phyloP scores from a whole-genome alignment of 352 stramenopile genomes.

The Phytopythium litorale region DNA sequence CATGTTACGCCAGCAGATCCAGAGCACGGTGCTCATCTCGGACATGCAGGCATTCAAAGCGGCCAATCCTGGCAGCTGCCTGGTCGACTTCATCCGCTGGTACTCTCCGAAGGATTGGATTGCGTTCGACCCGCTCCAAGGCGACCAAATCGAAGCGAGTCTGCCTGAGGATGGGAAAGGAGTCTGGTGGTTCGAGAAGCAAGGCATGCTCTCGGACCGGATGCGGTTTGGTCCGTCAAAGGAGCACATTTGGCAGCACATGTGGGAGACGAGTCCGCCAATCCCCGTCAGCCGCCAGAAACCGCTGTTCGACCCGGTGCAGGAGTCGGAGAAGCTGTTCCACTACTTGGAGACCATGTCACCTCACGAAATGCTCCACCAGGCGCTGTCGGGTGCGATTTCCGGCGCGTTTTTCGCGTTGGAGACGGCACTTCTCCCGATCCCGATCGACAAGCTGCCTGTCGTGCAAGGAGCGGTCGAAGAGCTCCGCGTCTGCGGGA shows the following conservation, averaged over 20 bases:
- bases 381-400: slow-evolving; percentile 67
- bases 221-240: slow-evolving; percentile 45
- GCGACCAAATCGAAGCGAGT: slow-evolving; percentile 11
- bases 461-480: slow-evolving; percentile 35
- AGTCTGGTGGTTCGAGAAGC: slow-evolving; percentile 64
- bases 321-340: slow-evolving; percentile 79
- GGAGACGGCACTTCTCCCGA: slow-evolving; percentile 34
- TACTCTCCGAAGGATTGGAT: slow-evolving; percentile 85
- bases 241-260: slow-evolving; percentile 68
- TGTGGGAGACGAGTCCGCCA: slow-evolving; percentile 55
- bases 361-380: slow-evolving; percentile 73
- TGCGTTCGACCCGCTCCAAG: slow-evolving; percentile 25
- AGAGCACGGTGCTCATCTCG: slow-evolving; percentile 65
- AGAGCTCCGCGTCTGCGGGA: slow-evolving; percentile 28
- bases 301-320: slow-evolving; percentile 58
- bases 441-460: slow-evolving; percentile 22
- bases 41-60: slow-evolving; percentile 88
- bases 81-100: slow-evolving; percentile 82
- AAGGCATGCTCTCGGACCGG: slow-evolving; percentile 69
- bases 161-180: slow-evolving; percentile 40
- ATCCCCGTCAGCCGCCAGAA: slow-evolving; percentile 63
- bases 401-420: slow-evolving; percentile 54
- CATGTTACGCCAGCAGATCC: slow-evolving; percentile 68
- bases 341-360: slow-evolving; percentile 82
- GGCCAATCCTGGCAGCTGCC: slow-evolving; percentile 56